Conservation (phyloP, 2,329 filamentous ascomycete genomes). For the Botrytis byssoidea region DNA sequence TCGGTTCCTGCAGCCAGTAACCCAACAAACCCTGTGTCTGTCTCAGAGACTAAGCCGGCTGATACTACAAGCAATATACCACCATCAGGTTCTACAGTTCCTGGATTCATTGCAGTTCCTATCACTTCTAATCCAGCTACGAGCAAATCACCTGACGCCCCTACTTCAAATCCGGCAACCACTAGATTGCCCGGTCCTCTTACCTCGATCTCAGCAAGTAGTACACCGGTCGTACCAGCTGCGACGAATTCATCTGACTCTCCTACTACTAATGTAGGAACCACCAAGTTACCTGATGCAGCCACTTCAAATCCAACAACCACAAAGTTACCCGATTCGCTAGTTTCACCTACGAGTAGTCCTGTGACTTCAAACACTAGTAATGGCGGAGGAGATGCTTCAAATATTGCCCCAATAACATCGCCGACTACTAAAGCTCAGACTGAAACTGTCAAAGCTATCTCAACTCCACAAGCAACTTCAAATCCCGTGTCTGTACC, state of each 20-base stretch:
- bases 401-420: neutral
- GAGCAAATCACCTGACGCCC: neutral
- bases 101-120: neutral
- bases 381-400: neutral
- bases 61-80: neutral
- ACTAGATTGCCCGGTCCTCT: neutral
- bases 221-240: neutral
- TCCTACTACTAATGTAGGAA: neutral
- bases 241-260: neutral
- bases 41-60: neutral
- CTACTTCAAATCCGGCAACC: neutral
- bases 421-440: neutral
- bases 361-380: neutral
- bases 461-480: slow-evolving; percentile 7
- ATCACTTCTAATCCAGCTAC: neutral
- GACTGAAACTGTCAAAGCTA: neutral
- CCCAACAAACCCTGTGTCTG: neutral
- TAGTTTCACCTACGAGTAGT: too few species aligned
- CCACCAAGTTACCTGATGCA: neutral
- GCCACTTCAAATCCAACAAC: neutral
- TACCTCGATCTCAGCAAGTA: neutral
- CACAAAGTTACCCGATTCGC: neutral
- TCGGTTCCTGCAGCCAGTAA: neutral
- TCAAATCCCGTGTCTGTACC: neutral
- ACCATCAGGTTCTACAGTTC: neutral